Evolutionary conservation across 1,139 yeast genomes (phyloP).

Genomic region (Protomyces inouyei): DNA sequence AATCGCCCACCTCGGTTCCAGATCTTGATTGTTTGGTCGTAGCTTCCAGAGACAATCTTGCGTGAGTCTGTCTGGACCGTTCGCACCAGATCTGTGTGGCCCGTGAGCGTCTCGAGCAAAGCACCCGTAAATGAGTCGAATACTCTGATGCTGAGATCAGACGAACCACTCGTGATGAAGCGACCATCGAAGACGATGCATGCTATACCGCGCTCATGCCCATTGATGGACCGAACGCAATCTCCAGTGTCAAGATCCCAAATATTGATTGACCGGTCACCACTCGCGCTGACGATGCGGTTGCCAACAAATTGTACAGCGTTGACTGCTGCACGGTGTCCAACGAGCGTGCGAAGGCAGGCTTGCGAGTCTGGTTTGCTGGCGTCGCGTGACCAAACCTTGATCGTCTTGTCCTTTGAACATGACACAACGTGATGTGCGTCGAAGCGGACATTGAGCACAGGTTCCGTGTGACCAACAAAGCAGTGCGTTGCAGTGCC

Average conservation of each 20-base stretch:
- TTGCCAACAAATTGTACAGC: constrained; percentile 28
- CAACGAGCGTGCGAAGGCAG: constrained; percentile 26
- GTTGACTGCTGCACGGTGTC: constrained; percentile 31
- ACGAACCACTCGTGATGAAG: constrained; percentile 37
- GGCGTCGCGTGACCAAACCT: constrained; percentile 27
- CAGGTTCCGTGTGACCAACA: constrained; percentile 50
- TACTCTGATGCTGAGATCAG: constrained; percentile 38
- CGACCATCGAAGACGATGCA: constrained; percentile 32
- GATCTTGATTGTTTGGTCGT: constrained; percentile 47
- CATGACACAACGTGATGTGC: constrained; percentile 28
- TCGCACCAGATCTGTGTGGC: constrained; percentile 43
- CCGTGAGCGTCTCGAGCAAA: constrained; percentile 64
- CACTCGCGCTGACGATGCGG: constrained; percentile 39
- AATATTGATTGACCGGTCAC: constrained; percentile 92
- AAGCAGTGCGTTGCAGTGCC: constrained; percentile 60
- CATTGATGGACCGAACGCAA: constrained; percentile 61
- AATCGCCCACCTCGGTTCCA: constrained; percentile 62
- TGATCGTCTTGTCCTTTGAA: constrained; percentile 30
- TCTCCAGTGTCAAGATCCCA: constrained; percentile 94
- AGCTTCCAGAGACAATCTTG: constrained; percentile 30
- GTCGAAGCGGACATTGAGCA: constrained; percentile 26
- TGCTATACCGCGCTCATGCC: constrained; percentile 30
- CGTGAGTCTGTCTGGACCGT: constrained; percentile 27
- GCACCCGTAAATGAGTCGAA: constrained; percentile 57
- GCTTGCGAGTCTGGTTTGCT: neutral